phyloP scores from a whole-genome alignment of 129 eudicot genomes.

The Centella asiatica region DNA sequence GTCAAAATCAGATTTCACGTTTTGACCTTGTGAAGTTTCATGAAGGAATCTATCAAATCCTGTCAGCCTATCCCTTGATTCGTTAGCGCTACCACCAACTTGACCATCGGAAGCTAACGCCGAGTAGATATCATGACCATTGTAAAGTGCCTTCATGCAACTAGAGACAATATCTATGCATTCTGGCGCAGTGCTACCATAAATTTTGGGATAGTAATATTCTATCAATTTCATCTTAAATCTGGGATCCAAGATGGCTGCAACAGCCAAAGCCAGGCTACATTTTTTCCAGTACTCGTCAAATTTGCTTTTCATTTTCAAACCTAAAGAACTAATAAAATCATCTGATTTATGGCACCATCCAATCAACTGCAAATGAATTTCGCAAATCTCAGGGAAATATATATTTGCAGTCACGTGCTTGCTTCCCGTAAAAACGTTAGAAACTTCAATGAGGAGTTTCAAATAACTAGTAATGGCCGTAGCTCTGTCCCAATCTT shows the following conservation, averaged over 20 bases:
- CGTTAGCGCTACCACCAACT: constrained; percentile 29
- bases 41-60: constrained; percentile 78
- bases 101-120: constrained; percentile 49
- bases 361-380: constrained; percentile 71
- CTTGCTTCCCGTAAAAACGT: constrained; percentile 48
- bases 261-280: constrained; percentile 84
- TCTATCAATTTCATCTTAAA: constrained; percentile 86
- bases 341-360: constrained; percentile 89
- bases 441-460: constrained; percentile 66
- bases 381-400: constrained; percentile 80
- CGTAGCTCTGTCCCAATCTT: constrained; percentile 62
- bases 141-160: constrained; percentile 75
- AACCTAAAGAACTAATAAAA: constrained; percentile 44
- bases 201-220: constrained; percentile 78
- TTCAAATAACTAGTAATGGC: constrained; percentile 56
- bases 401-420: constrained; percentile 69
- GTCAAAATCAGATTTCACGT: constrained; percentile 64
- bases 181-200: constrained; percentile 54
- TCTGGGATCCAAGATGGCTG: constrained; percentile 81
- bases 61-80: constrained; percentile 46
- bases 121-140: constrained; percentile 65
- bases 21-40: constrained; percentile 74
- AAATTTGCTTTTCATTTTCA: constrained; percentile 72
- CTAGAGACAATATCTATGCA: constrained; percentile 74
- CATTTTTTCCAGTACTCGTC: constrained; percentile 96